Percentiles rank a stretch among this genome's conserved stretches.
These are phyloP conservation scores for Hypoxylon crocopeplum DNA, from an alignment of 495 filamentous ascomycete species.

Conservation along the genomic window DNA sequence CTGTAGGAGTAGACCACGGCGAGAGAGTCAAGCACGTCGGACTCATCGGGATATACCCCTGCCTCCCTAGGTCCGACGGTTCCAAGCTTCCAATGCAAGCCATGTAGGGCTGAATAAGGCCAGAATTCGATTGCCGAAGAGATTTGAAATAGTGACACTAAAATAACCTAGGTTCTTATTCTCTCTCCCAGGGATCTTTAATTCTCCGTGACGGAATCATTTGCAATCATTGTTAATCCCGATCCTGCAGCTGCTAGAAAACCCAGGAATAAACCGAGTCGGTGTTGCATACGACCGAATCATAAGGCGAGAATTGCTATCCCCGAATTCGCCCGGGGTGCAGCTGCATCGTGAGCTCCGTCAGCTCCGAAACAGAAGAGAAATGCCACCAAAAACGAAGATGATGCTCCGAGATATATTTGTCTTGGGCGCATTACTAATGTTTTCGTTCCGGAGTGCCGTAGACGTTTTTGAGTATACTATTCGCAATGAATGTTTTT, in stretches of 20 bases:
- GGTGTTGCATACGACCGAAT: too few relatives aligned
- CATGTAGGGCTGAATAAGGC: constrained; percentile 31
- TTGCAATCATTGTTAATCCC: background rate
- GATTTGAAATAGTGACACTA: background rate
- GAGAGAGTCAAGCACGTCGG: constrained; percentile 1
- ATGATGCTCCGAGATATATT: constrained; percentile 18
- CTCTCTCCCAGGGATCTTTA: constrained; percentile 1
- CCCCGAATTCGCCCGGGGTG: background rate
- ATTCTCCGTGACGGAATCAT: constrained; percentile 5
- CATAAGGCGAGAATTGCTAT: constrained; percentile 9
- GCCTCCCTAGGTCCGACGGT: background rate
- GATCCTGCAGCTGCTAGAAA: too few relatives aligned
- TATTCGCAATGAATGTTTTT: constrained; percentile 12
- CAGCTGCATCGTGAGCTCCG: constrained; percentile 10
- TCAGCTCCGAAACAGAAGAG: constrained; percentile 4
- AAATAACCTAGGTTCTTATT: background rate
- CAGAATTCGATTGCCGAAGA: constrained; percentile 13
- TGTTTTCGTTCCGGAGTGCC: background rate
- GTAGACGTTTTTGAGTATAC: background rate
- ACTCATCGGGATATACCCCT: constrained; percentile 12
- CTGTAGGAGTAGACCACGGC: background rate
- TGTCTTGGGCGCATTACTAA: constrained; percentile 10
- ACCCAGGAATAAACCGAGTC: too few relatives aligned
- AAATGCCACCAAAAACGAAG: constrained; percentile 1
- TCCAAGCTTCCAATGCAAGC: background rate